A percentile compares a stretch with the other conserved stretches of the same genome.
Conservation (phyloP, 108 stramenopile genomes). For the Fragilaria crotonensis region DNA sequence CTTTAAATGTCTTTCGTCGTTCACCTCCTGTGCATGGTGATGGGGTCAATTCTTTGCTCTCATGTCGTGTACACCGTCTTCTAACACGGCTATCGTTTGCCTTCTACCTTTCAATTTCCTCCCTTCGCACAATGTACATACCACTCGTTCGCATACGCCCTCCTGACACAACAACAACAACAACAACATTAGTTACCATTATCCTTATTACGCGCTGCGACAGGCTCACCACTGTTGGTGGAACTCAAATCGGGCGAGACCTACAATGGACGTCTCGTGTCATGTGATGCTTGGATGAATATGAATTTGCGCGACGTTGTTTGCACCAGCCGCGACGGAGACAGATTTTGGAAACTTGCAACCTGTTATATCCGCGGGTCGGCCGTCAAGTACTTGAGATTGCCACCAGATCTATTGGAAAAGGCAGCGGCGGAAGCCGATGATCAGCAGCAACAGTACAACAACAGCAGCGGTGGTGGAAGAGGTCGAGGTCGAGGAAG, state of each 20-base stretch:
- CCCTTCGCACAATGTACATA: no score
- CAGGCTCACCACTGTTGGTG: constrained; percentile 90
- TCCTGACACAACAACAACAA: no score
- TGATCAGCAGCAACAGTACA: no score
- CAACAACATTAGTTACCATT: constrained; percentile 95
- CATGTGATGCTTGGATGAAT: constrained; percentile 98
- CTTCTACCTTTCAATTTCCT: no score
- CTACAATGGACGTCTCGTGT: constrained; percentile 96
- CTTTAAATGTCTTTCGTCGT: no score
- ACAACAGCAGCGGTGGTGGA: no score
- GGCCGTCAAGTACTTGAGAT: constrained; percentile 91
- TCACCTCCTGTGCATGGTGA: no score
- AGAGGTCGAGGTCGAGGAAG: no score
- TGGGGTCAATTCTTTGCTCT: no score
- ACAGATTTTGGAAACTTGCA: constrained; percentile 91
- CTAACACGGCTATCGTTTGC: no score
- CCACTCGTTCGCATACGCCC: no score
- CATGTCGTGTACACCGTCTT: no score
- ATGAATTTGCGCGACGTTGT: constrained; percentile 95
- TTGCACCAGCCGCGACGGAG: constrained; percentile 91
- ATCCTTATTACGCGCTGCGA: constrained; percentile 86
- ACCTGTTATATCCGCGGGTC: constrained; percentile 96
- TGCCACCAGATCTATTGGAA: constrained; percentile 90
- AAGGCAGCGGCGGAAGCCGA: constrained; percentile 35
- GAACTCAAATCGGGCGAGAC: constrained; percentile 98